Evolutionary conservation across 352 stramenopile species (phyloP).

Genomic region (Peronospora farinosa): DNA sequence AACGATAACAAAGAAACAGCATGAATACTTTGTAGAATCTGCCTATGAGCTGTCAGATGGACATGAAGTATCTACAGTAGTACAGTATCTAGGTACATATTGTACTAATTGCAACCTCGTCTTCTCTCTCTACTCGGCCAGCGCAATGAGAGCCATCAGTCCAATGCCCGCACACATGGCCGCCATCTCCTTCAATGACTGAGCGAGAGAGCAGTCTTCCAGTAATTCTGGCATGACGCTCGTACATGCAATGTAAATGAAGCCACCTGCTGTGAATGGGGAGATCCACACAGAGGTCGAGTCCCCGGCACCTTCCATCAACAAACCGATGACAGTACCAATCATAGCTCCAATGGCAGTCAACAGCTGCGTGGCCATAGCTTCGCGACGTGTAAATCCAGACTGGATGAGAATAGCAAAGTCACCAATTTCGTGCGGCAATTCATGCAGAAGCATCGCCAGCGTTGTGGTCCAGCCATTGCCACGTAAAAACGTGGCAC

Average conservation of each 20-base stretch:
- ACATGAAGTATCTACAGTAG: neutral
- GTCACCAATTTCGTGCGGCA: conserved; percentile 90
- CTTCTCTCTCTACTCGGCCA: conserved; percentile 52
- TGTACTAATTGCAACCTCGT: neutral
- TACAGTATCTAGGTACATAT: conserved; percentile 4
- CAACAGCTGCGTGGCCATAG: conserved; percentile 87
- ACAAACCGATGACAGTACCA: conserved; percentile 80
- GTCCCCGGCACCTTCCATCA: conserved; percentile 65
- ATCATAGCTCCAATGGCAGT: conserved; percentile 89
- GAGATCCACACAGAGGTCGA: conserved; percentile 76
- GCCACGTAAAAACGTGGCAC: conserved; percentile 78
- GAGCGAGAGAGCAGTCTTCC: conserved; percentile 67
- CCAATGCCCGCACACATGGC: conserved; percentile 66
- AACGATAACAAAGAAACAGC: conserved; percentile 22
- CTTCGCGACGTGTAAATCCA: conserved; percentile 83
- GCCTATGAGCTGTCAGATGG: neutral
- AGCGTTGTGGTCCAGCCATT: conserved; percentile 82
- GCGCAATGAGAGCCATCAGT: conserved; percentile 74
- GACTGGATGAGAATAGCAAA: conserved; percentile 89
- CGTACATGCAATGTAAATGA: conserved; percentile 89
- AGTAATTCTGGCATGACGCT: conserved; percentile 90
- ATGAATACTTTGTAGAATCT: conserved; percentile 16
- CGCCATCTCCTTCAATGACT: conserved; percentile 61
- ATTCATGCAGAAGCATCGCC: conserved; percentile 86
- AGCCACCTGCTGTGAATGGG: conserved; percentile 83